A percentile compares a stretch with the other conserved stretches of the same genome.
Conservation (phyloP, 495 filamentous ascomycete genomes). For the Xylaria cubensis region DNA sequence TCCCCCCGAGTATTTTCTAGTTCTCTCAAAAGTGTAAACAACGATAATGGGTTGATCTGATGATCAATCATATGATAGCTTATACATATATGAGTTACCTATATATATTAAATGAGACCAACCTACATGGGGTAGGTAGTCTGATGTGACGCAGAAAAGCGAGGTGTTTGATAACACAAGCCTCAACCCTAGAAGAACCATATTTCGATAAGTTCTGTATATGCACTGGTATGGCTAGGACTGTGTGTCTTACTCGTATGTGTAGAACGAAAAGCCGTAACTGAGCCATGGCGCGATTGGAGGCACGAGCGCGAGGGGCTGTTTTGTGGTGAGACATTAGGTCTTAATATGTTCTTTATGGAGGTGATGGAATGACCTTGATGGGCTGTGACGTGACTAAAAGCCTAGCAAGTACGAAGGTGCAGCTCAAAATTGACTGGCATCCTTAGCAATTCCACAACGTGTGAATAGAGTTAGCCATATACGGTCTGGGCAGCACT, state of each 20-base stretch:
- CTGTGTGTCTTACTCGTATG: too few species aligned
- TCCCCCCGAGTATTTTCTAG: background rate
- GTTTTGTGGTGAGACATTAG: constrained; percentile 17
- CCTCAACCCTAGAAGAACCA: background rate
- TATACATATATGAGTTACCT: background rate
- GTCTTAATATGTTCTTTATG: background rate
- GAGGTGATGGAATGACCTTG: background rate
- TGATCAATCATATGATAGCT: constrained; percentile 17
- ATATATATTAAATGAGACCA: background rate
- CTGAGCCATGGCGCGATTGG: too few species aligned
- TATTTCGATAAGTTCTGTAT: background rate
- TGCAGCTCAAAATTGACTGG: too few species aligned
- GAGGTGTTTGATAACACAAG: background rate
- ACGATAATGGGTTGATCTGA: constrained; percentile 14
- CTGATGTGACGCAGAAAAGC: constrained; percentile 1
- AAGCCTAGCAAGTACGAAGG: background rate
- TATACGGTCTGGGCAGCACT: too few species aligned
- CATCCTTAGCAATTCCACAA: too few species aligned
- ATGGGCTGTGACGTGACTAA: background rate
- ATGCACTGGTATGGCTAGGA: too few species aligned
- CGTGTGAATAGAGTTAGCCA: too few species aligned
- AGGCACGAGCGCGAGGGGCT: background rate
- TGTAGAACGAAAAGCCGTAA: too few species aligned
- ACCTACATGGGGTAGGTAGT: background rate
- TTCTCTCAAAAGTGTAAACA: background rate